Base-by-base conservation (phyloP, 805 yeast genomes). In the Yarrowia alimentaria region DNA sequence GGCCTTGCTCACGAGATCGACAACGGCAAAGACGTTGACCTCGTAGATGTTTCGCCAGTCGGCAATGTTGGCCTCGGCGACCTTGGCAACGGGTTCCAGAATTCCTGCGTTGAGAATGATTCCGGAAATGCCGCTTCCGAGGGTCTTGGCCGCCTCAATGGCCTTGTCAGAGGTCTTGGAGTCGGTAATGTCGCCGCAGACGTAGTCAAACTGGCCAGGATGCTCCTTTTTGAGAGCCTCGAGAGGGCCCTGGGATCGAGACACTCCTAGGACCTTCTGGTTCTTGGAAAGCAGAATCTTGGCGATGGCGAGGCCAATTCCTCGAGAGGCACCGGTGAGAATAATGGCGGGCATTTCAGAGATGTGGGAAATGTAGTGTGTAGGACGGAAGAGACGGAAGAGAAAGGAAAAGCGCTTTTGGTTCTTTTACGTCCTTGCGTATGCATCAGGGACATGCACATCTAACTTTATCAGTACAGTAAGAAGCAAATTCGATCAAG, bases 221-320 rank as follows among this genome's bases (percentile, higher is more conserved):
- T 68, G 76, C 35, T 72, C 57, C 10, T 59, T 58, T 17, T 68
- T 71, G 45, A 81, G 63, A 26, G 68, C 63, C 17, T 67, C 60
- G 53, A 86, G 62, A 1, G 74, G 70, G 0, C 65, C 69, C 35
- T 69, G 72, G 4, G 85, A 71, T 58, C 97, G 77, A 0, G 96
- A 90, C 21, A 87, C 77, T 0, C 88, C 88, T 10, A 85, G 75
- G 5, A 85, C 77, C 29, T 70, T 69, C 1, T 76, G 63, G 11
- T 61, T 56, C 0, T 68, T 58, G 3, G 66, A 59, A 1, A 89
- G 66, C 14, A 78, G 66, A 12, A 69, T 60, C 29, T 76, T 73
- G 3, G 83, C 87, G 57, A 84, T 79, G 1, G 89, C 75, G n/a
- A 73, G 76, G 2, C 99, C 99, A 60, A 91, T 83, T 5, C 97